Evolutionary conservation across 352 stramenopile genomes (phyloP), one percentile per base, ranked within the genome.

Genomic region (Phytopythium sindhum): DNA sequence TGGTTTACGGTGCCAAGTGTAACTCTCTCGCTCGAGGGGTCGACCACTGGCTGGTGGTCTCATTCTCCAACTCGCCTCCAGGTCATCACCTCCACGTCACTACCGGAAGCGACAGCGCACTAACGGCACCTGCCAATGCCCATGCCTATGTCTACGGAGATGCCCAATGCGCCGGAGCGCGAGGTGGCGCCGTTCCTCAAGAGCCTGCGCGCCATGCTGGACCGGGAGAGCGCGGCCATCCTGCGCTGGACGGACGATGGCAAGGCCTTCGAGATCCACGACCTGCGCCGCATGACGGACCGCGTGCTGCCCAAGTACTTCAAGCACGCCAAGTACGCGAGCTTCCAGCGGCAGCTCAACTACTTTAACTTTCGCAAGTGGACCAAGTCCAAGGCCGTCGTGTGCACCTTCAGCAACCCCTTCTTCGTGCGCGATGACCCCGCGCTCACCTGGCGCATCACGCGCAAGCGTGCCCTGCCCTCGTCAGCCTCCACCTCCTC

Each of bases 361-460:
- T 97, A 97, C 67, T 97, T 97, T 65, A 81, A 81, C 60, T 97
- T 97, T 72, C 75, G 82, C 68, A 91, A 92, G 65, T 90, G 81
- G 81, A 90, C 81, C 68, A 90, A 90, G 67, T 87, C 77, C n/a
- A 72, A 73, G 54, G 77, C 77, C 24, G 71, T 80, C 24, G 78
- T 90, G 11, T 94, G 83, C 78, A 91, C 85, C 19, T 94, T 91
- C 66, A 88, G 73, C 26, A 93, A 91, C 68, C 65, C 70, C 24
- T 86, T 80, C 64, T 91, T 90, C 57, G 65, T 77, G 60, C 76
- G 82, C 21, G 80, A 89, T 66, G 60, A 87, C 39, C 80, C 82
- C 8, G 77, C 81, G 21, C 69, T 89, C 26, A 82, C 73, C 7
- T 86, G 79, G 78, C 62, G 75, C 51, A 91, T 91, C 57, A 88